A percentile compares a stretch with the other conserved stretches of the same genome.
Evolutionary conservation across 2,329 filamentous ascomycete genomes (phyloP).

Genomic region (Byssochlamys sp.): DNA sequence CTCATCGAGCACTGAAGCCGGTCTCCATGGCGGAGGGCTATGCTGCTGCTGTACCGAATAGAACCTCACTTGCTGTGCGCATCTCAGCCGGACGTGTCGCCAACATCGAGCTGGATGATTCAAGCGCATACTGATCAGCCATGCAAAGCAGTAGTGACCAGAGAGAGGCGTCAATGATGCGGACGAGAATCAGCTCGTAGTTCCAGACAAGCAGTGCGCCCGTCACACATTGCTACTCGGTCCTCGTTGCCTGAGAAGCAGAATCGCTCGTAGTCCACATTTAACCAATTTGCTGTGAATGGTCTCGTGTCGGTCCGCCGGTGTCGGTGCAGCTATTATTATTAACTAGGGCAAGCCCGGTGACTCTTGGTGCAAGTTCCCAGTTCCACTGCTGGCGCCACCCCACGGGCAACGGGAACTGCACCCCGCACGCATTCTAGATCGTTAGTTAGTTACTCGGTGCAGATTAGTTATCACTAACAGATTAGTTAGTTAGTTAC

Average conservation of each 20-base stretch:
- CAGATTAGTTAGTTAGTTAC: too few relatives aligned
- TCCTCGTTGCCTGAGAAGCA: neutral
- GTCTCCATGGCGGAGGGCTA: constrained; percentile 47
- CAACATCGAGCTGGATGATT: constrained; percentile 26
- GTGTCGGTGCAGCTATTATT: neutral
- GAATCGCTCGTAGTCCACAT: neutral
- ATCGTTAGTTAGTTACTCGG: neutral
- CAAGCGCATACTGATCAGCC: constrained; percentile 27
- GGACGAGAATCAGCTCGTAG: neutral
- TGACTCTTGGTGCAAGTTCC: neutral
- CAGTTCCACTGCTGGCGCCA: neutral
- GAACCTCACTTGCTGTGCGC: constrained; percentile 13
- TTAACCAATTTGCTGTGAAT: neutral
- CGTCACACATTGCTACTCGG: neutral
- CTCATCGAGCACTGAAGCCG: constrained; percentile 52
- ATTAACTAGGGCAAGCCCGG: neutral
- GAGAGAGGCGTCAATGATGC: neutral
- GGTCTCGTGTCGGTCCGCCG: neutral
- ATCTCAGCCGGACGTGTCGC: constrained; percentile 16
- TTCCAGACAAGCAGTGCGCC: neutral
- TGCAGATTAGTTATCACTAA: too few relatives aligned
- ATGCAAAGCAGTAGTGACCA: constrained; percentile 11
- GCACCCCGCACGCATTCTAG: neutral
- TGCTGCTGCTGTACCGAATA: constrained; percentile 18
- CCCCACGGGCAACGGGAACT: neutral